A percentile compares a stretch with the other conserved stretches of the same genome.
These are phyloP conservation scores for Chloranthus sessilifolius DNA, from an alignment of 164 flowering plant genomes.

Conservation along the genomic window DNA sequence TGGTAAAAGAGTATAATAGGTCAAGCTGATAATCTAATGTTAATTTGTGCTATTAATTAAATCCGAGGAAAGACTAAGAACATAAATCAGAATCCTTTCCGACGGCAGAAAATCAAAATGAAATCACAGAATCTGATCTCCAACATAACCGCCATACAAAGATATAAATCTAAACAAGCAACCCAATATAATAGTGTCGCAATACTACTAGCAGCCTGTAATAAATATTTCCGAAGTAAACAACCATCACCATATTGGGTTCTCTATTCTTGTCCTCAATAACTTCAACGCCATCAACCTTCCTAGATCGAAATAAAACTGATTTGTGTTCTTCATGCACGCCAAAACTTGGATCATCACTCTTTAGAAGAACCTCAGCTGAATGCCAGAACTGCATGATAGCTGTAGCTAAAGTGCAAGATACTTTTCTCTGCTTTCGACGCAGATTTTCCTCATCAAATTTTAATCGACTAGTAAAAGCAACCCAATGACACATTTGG, in stretches of 20 bases:
- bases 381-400: slow-evolving; percentile 86
- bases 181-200: neutral
- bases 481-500: slow-evolving; percentile 51
- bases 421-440: slow-evolving; percentile 45
- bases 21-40: too few relatives aligned
- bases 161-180: neutral
- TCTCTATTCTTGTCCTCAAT: slow-evolving; percentile 19
- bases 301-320: slow-evolving; percentile 17
- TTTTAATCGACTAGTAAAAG: slow-evolving; percentile 45
- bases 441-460: slow-evolving; percentile 31
- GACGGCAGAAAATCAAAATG: too few relatives aligned
- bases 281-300: slow-evolving; percentile 19
- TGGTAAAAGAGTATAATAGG: too few relatives aligned
- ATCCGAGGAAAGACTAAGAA: too few relatives aligned
- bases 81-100: too few relatives aligned
- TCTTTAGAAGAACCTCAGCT: slow-evolving; percentile 33
- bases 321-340: slow-evolving; percentile 10
- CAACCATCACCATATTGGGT: slow-evolving; percentile 21
- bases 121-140: too few relatives aligned
- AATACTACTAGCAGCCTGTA: neutral
- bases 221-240: slow-evolving; percentile 7
- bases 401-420: slow-evolving; percentile 60
- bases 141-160: neutral
- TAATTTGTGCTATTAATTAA: too few relatives aligned
- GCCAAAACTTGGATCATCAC: slow-evolving; percentile 16